Evolutionary conservation across 2,329 filamentous ascomycete genomes (phyloP), one percentile per base, ranked within the genome.

Genomic region (Xylaria sp.): DNA sequence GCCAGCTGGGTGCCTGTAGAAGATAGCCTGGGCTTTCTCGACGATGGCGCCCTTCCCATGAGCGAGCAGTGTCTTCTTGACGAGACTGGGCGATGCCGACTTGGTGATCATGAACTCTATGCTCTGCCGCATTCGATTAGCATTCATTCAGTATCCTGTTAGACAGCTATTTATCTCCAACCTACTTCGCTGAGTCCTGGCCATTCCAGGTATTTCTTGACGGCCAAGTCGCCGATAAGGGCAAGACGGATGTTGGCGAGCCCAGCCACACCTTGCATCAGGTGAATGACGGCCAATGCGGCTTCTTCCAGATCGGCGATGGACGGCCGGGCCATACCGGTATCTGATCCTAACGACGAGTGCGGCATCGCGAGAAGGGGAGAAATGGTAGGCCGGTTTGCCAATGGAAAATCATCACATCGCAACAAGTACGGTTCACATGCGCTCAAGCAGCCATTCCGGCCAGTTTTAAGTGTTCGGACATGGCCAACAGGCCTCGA

Each of bases 101-200:
- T 67, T 69, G 50, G 58, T 63, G 58, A 67, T 39, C 55, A 72
- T 47, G 58, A 72, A 72, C 24, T 72, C 71, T 19, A 72, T 72
- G 45, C 71, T 71, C 71, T 72, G 27, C 34, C 8, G 30, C 5
- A 14, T 12, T 9, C 5, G 4, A 21, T 69, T 54, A 67, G 68
- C 50, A 56, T 57, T 39, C 50, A 56, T 57, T 39, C 47, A 3
- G 21, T 12, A 34, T 21, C 19, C 11, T 12, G 17, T 55, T 21
- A 1, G 45, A 4, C 24, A 47, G 24, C n/a, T 21, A n/a, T 21
- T 17, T 24, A 32, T 60, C 7, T 12, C 56, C 19, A 17, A 71
- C 67, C 2, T 66, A 72, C 69, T 21, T 65, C 62, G 67, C 66
- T 69, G 5, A 58, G 48, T 19, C 55, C 57, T 14, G 67, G 32